A percentile compares a stretch with the other conserved stretches of the same genome.
Conservation (phyloP, 495 filamentous ascomycete genomes). For the Tricharina praecox region DNA sequence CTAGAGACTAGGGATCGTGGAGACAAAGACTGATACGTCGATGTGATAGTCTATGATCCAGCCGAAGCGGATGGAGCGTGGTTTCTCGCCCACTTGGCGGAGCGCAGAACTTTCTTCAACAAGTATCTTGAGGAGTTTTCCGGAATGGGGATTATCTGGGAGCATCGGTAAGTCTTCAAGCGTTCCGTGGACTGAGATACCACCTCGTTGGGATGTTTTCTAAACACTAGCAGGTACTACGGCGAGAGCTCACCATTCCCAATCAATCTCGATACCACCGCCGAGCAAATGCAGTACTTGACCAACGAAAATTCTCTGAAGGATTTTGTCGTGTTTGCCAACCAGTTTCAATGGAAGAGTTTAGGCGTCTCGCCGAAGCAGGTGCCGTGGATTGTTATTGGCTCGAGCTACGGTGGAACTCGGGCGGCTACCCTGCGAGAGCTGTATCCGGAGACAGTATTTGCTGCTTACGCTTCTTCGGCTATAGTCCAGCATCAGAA, state of each 20-base stretch:
- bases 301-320: conserved; percentile 37
- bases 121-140: conserved; percentile 33
- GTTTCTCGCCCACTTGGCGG: conserved; percentile 26
- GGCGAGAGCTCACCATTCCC: conserved; percentile 36
- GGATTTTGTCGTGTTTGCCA: conserved; percentile 37
- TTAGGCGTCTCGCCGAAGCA: conserved; percentile 28
- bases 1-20: neutral
- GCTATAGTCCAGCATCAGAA: conserved; percentile 38
- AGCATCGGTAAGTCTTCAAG: conserved; percentile 33
- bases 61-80: conserved; percentile 9
- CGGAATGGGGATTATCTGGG: conserved; percentile 41
- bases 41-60: conserved; percentile 9
- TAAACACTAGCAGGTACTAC: conserved; percentile 30
- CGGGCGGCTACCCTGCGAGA: conserved; percentile 38
- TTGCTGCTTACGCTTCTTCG: conserved; percentile 35
- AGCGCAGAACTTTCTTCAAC: conserved; percentile 30
- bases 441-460: conserved; percentile 42
- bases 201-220: neutral
- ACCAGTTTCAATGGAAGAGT: conserved; percentile 30
- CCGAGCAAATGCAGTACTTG: conserved; percentile 36
- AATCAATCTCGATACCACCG: conserved; percentile 31
- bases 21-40: neutral
- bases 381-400: conserved; percentile 44
- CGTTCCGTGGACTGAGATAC: neutral
- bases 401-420: conserved; percentile 42